A percentile compares a stretch with the other conserved stretches of the same genome.
phyloP scores from a whole-genome alignment of 192 early-diverging fungal genomes.

The Geosiphon pyriformis region DNA sequence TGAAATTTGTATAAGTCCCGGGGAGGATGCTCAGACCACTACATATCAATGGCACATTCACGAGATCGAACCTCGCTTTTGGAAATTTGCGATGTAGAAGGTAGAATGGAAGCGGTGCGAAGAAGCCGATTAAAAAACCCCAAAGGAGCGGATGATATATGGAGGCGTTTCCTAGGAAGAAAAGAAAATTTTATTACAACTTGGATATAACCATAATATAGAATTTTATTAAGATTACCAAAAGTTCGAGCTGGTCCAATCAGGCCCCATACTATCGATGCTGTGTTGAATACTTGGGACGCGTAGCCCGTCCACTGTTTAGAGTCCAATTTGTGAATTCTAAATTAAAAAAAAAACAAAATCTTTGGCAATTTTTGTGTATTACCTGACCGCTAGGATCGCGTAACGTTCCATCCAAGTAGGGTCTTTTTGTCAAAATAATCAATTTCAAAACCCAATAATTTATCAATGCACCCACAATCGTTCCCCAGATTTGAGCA shows the following conservation, averaged over 20 bases:
- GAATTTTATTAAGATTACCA: constrained; percentile 38
- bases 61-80: constrained; percentile 32
- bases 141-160: constrained; percentile 40
- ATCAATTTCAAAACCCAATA: constrained; percentile 30
- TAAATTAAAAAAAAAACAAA: too few relatives aligned
- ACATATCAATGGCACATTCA: constrained; percentile 21
- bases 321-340: too few relatives aligned
- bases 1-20: constrained; percentile 19
- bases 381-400: constrained; percentile 40
- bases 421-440: constrained; percentile 25
- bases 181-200: constrained; percentile 20
- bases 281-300: constrained; percentile 44
- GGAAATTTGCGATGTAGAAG: constrained; percentile 39
- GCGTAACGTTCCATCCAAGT: constrained; percentile 21
- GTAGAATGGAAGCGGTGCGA: constrained; percentile 34
- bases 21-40: constrained; percentile 10
- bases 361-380: too few relatives aligned
- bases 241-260: constrained; percentile 52
- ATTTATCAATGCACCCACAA: constrained; percentile 38
- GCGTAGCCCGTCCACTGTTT: constrained; percentile 24
- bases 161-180: constrained; percentile 25
- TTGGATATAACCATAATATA: constrained; percentile 35
- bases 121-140: constrained; percentile 38
- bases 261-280: constrained; percentile 59
- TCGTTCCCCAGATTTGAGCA: constrained; percentile 53